A percentile compares a stretch with the other conserved stretches of the same genome.
These are phyloP conservation scores for Coemansia sp. DNA, from an alignment of 192 early-diverging fungal genomes.

Conservation along the genomic window DNA sequence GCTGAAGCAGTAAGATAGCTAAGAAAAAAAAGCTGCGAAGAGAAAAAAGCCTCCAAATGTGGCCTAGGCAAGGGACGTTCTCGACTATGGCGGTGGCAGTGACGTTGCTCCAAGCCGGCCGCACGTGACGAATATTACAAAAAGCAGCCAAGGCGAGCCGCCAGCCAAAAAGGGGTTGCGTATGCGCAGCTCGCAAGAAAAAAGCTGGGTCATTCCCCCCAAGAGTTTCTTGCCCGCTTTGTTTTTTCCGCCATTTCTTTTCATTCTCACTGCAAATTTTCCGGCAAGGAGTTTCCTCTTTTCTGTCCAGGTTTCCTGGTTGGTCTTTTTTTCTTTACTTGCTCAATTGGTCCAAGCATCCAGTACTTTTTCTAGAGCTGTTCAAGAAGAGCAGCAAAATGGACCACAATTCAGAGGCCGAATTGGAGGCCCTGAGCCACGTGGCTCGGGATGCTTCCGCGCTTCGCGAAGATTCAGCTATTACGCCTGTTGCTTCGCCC, in stretches of 20 bases:
- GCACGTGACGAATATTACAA: background rate
- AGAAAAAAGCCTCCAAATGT: background rate
- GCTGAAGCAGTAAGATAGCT: background rate
- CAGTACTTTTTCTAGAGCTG: background rate
- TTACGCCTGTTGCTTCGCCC: background rate
- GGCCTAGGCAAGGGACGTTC: background rate
- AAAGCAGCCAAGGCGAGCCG: background rate
- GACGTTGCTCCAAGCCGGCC: background rate
- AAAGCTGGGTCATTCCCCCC: too few species aligned
- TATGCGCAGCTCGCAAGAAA: background rate
- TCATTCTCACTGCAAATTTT: background rate
- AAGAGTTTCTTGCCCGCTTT: background rate
- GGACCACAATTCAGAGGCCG: constrained; percentile 21
- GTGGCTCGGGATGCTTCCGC: background rate
- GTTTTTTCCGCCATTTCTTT: background rate
- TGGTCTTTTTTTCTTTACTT: background rate
- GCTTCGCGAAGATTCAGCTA: constrained; percentile 5
- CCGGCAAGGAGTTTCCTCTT: background rate
- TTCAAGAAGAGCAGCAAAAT: constrained; percentile 1
- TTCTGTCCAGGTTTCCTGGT: background rate
- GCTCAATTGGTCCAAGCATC: background rate
- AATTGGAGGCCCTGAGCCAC: constrained; percentile 9
- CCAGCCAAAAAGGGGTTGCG: background rate
- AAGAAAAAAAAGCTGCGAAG: background rate
- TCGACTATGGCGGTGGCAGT: background rate